phyloP scores from a whole-genome alignment of 306 rosid species.

The Sesbania bispinosa region DNA sequence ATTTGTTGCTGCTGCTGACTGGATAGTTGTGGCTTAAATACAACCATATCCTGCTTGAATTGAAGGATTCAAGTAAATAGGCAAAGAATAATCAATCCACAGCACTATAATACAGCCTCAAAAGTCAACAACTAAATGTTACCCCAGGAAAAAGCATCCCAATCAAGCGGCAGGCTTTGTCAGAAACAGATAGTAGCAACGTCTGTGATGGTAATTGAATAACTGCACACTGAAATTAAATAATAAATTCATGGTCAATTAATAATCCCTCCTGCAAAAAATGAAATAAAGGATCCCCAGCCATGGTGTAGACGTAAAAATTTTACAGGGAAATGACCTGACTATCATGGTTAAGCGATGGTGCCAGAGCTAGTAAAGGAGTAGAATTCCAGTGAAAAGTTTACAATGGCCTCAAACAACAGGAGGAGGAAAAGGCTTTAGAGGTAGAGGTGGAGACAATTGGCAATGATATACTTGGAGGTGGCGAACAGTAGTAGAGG shows the following conservation, averaged over 20 bases:
- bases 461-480: too few species aligned
- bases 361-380: too few species aligned
- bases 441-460: too few species aligned
- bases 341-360: too few species aligned
- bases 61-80: slow-evolving; percentile 27
- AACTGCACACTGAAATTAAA: slow-evolving; percentile 86
- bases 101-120: slow-evolving; percentile 6
- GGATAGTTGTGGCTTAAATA: slow-evolving; percentile 81
- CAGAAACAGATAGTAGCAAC: slow-evolving; percentile 86
- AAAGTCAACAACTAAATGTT: slow-evolving; percentile 7
- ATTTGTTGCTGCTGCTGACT: slow-evolving; percentile 74
- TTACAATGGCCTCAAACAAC: too few species aligned
- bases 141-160: slow-evolving; percentile 99
- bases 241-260: not conserved
- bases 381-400: too few species aligned
- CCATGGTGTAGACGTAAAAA: too few species aligned
- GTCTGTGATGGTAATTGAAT: slow-evolving; percentile 97
- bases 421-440: too few species aligned
- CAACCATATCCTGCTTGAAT: slow-evolving; percentile 83
- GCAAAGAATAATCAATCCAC: slow-evolving; percentile 3
- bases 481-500: too few species aligned
- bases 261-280: not conserved
- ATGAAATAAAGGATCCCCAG: not conserved
- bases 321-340: not conserved
- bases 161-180: slow-evolving; percentile 90